phyloP scores from a whole-genome alignment of 371 early-diverging fungal genomes.

The Blakeslea trispora region DNA sequence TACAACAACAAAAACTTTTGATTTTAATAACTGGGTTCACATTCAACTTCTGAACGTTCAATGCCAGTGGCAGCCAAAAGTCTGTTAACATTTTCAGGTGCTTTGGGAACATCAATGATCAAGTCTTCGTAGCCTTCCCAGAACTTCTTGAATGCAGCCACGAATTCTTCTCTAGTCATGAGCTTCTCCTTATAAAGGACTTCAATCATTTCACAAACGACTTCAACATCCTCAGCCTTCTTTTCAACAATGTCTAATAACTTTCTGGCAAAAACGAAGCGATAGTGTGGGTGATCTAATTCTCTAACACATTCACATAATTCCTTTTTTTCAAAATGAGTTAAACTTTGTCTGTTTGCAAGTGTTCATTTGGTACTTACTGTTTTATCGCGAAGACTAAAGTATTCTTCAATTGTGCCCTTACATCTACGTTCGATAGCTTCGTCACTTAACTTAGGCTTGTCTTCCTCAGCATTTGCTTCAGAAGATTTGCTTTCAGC shows the following conservation, averaged over 20 bases:
- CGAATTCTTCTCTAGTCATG: slow-evolving; percentile 41
- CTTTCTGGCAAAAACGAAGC: slow-evolving; percentile 48
- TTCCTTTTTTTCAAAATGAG: slow-evolving; percentile 38
- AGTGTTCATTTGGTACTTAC: slow-evolving; percentile 18
- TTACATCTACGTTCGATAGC: slow-evolving; percentile 63
- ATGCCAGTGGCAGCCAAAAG: slow-evolving; percentile 60
- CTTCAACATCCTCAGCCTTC: slow-evolving; percentile 59
- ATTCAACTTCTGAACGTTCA: slow-evolving; percentile 53
- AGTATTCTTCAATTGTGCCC: slow-evolving; percentile 73
- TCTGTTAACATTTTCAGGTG: slow-evolving; percentile 66
- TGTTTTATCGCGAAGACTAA: slow-evolving; percentile 55
- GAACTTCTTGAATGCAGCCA: slow-evolving; percentile 61
- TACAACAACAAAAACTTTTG: too few species aligned
- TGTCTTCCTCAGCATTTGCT: slow-evolving; percentile 18
- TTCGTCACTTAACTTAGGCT: slow-evolving; percentile 58
- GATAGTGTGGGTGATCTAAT: slow-evolving; percentile 57
- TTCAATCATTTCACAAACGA: slow-evolving; percentile 58
- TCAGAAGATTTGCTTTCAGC: slow-evolving; percentile 14
- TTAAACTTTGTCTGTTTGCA: not conserved
- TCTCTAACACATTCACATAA: slow-evolving; percentile 72
- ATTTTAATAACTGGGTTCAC: slow-evolving; percentile 24
- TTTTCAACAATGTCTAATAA: slow-evolving; percentile 53
- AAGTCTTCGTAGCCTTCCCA: slow-evolving; percentile 76
- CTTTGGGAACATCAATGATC: slow-evolving; percentile 80
- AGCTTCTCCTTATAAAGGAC: slow-evolving; percentile 44